Evolutionary conservation across 1,284 basidiomycete species (phyloP), one percentile per base, ranked within the genome.

Genomic region (Cutaneotrichosporon arboriforme): DNA sequence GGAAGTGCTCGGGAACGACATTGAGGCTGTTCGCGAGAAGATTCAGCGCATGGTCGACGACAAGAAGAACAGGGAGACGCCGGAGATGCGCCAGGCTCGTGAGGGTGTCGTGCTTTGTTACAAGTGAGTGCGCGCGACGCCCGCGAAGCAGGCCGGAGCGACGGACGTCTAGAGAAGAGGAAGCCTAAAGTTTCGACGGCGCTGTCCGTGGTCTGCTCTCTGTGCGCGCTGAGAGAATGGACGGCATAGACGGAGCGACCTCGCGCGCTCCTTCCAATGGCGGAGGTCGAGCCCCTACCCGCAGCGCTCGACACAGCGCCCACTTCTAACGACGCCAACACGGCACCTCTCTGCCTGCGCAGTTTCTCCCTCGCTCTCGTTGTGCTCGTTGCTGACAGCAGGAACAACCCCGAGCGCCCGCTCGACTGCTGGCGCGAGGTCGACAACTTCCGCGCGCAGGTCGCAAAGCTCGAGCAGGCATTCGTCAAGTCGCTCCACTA

Each of bases 371-470:
- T 31, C 7, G 7, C 26, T 10, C 26, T 10, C 26, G 26, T 10
- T 10, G 7, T 31, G 5, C 26, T 10, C 5, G 7, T 31, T 31
- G 23, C 43, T 45, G 40, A 38, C 45, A 43, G 34, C 52, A 70
- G 71, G 36, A 62, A 65, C 53, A 70, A 74, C 48, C 52, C 64
- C 12, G 62, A 68, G 33, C 63, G 60, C 54, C 71, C 75, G 20
- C 65, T 77, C 38, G 74, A 77, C 55, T 77, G 75, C 69, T 75
- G 74, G 73, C 68, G 63, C 43, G 65, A 76, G 58, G 73, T 75
- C 38, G 74, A 75, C 56, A 54, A 64, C 12, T 77, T 77, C 68
- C 75, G 76, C 59, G 47, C 55, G 8, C 70, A 70, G 55, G 75
- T 76, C 18, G 49, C 61, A 38, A 76, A 76, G 64, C 64, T 77